Conservation (phyloP, 1,284 basidiomycete genomes). For the Inonotus hispidus region DNA sequence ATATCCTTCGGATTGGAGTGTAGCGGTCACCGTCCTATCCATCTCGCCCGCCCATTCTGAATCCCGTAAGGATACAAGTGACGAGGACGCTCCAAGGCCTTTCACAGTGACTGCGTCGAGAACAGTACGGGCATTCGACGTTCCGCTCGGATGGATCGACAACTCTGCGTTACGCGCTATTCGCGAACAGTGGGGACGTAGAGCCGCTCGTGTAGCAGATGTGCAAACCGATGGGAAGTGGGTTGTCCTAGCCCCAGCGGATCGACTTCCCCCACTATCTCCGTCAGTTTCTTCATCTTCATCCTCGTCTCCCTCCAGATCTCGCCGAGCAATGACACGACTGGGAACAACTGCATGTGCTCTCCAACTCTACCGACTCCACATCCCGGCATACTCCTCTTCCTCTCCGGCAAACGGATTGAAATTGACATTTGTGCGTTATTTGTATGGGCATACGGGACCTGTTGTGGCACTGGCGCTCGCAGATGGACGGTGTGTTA, state of each 20-base stretch:
- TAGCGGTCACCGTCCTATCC: slow-evolving; percentile 70
- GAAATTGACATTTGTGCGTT: slow-evolving; percentile 66
- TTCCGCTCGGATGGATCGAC: slow-evolving; percentile 68
- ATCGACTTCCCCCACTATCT: slow-evolving; percentile 23
- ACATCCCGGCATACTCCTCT: slow-evolving; percentile 41
- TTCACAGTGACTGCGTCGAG: slow-evolving; percentile 50
- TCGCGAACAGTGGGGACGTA: slow-evolving; percentile 71
- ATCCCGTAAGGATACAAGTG: neutral
- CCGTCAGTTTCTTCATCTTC: slow-evolving; percentile 21
- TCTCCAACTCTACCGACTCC: slow-evolving; percentile 68
- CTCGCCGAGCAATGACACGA: slow-evolving; percentile 18
- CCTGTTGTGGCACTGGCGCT: slow-evolving; percentile 63
- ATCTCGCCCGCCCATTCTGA: slow-evolving; percentile 33
- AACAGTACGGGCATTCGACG: slow-evolving; percentile 60
- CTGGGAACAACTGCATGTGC: slow-evolving; percentile 31
- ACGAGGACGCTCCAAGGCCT: slow-evolving; percentile 21
- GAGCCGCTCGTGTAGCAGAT: slow-evolving; percentile 58
- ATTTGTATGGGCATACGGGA: slow-evolving; percentile 59
- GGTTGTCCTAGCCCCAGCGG: slow-evolving; percentile 68
- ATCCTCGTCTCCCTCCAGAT: slow-evolving; percentile 22
- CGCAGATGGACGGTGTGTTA: slow-evolving; percentile 75
- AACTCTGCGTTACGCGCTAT: slow-evolving; percentile 53
- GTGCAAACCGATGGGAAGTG: slow-evolving; percentile 79
- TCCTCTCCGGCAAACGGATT: neutral
- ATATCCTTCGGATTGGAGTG: slow-evolving; percentile 74